These are phyloP conservation scores for Pseudevernia furfuracea DNA, from an alignment of 495 filamentous ascomycete species.

Conservation along the genomic window DNA sequence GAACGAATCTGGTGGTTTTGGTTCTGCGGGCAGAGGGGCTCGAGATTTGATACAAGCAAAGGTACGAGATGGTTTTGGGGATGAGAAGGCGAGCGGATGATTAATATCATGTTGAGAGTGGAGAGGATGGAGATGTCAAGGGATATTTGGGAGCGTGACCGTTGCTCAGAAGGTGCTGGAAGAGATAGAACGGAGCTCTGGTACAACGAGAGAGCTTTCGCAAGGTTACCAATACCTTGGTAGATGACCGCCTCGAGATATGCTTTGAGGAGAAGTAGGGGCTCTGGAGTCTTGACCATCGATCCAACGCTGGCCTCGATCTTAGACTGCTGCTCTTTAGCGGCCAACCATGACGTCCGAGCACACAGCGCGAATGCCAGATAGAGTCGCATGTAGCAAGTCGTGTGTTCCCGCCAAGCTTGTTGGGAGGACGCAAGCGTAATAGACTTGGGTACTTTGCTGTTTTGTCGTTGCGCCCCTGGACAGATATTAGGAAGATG, in stretches of 20 bases:
- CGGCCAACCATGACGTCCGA: conserved; percentile 56
- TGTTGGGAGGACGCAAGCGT: conserved; percentile 37
- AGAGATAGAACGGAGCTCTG: conserved; percentile 49
- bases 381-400: conserved; percentile 52
- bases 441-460: conserved; percentile 43
- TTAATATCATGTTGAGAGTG: conserved; percentile 72
- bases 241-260: conserved; percentile 72
- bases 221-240: conserved; percentile 69
- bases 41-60: conserved; percentile 53
- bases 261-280: conserved; percentile 39
- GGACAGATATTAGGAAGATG: conserved; percentile 13
- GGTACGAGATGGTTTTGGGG: conserved; percentile 40
- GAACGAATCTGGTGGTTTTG: conserved; percentile 54
- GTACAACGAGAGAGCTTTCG: conserved; percentile 58
- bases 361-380: conserved; percentile 52
- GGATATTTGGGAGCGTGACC: conserved; percentile 46
- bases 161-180: conserved; percentile 37
- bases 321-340: conserved; percentile 38
- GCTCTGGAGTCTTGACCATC: conserved; percentile 33
- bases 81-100: conserved; percentile 59
- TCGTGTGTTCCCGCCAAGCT: conserved; percentile 46
- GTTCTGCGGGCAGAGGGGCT: conserved; percentile 58
- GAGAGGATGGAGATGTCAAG: conserved; percentile 71
- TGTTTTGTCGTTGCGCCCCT: conserved; percentile 28
- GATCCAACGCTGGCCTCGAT: conserved; percentile 35